phyloP scores from a whole-genome alignment of 768 basidiomycete genomes.

The Filobasidium floriforme region DNA sequence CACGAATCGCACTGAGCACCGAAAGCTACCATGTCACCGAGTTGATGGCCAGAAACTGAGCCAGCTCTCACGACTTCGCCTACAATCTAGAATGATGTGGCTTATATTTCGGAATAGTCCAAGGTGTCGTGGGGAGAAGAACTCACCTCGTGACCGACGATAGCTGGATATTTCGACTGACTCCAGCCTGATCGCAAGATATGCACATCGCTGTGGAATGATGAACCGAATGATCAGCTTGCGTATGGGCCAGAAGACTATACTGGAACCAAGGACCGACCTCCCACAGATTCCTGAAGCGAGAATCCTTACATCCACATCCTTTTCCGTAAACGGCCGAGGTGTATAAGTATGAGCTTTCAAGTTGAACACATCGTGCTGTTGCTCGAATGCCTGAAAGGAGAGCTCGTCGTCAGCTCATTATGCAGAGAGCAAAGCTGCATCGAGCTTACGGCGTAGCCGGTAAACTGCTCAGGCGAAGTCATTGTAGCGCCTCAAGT shows the following conservation, averaged over 20 bases:
- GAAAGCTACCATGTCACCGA: conserved; percentile 56
- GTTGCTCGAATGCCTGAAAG: conserved; percentile 10
- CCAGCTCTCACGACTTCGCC: conserved; percentile 53
- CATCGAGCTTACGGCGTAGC: conserved; percentile 13
- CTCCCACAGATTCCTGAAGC: conserved; percentile 50
- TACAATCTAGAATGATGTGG: conserved; percentile 51
- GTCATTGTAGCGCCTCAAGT: neutral
- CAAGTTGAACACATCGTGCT: conserved; percentile 23
- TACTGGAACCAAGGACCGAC: neutral
- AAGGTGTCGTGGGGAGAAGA: too few species aligned
- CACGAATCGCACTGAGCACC: conserved; percentile 55
- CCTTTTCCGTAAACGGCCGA: conserved; percentile 25
- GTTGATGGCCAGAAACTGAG: conserved; percentile 49
- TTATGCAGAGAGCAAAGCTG: too few species aligned
- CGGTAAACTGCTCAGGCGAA: conserved; percentile 20
- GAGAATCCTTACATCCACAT: conserved; percentile 21
- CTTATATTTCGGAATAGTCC: too few species aligned
- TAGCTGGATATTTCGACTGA: conserved; percentile 28
- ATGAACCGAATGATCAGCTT: neutral
- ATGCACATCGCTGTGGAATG: conserved; percentile 46
- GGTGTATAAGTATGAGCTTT: conserved; percentile 26
- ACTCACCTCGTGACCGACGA: conserved; percentile 55
- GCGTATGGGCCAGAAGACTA: neutral
- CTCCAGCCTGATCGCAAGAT: conserved; percentile 49
- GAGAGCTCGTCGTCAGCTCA: too few species aligned